These are phyloP conservation scores for Solanum tarijense DNA, from an alignment of 257 asterid genomes.

Conservation along the genomic window DNA sequence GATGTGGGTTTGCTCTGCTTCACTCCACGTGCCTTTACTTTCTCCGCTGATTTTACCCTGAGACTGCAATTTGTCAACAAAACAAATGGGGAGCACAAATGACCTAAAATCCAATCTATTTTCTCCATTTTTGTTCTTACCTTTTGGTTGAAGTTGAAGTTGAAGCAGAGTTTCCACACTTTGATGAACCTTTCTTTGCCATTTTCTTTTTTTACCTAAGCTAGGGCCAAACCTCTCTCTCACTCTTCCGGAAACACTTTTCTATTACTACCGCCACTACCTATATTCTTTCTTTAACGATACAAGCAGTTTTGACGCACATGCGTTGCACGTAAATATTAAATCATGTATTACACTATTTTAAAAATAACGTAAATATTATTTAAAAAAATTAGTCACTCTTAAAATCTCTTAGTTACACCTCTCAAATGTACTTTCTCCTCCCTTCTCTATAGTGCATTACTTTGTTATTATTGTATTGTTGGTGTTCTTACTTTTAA, in stretches of 20 bases:
- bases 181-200: conserved; percentile 17
- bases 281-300: no score
- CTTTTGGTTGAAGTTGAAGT: conserved; percentile 20
- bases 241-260: not conserved
- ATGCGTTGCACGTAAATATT: no score
- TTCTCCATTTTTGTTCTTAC: conserved; percentile 3
- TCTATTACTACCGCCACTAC: not conserved
- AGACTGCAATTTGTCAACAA: conserved; percentile 22
- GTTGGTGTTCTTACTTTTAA: no score
- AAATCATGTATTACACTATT: no score
- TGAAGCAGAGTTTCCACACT: conserved; percentile 5
- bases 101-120: not conserved
- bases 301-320: no score
- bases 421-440: no score
- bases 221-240: not conserved
- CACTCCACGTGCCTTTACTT: conserved; percentile 13
- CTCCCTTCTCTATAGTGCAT: no score
- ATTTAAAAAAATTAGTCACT: no score
- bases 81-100: not conserved
- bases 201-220: not conserved
- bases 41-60: conserved; percentile 22
- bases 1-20: not conserved
- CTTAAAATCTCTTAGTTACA: no score
- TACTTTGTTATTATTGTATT: no score
- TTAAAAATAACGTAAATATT: no score